These are phyloP conservation scores for Pichia sp. DNA, from an alignment of 1,139 yeast genomes.

Conservation along the genomic window DNA sequence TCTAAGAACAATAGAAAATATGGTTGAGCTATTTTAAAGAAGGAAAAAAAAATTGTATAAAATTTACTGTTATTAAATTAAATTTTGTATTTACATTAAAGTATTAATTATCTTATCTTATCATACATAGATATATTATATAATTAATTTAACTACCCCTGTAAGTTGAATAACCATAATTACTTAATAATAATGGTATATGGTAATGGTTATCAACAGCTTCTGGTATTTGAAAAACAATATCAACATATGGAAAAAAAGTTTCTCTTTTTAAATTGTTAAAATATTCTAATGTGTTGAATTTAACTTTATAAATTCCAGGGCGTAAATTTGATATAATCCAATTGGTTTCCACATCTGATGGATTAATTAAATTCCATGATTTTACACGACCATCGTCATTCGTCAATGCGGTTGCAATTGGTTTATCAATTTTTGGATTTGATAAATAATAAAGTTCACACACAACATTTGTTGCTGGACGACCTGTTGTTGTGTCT, in stretches of 20 bases:
- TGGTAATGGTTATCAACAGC: slow-evolving; percentile 84
- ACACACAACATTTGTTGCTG: slow-evolving; percentile 64
- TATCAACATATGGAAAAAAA: slow-evolving; percentile 83
- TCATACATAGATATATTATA: too few species aligned
- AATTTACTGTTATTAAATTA: too few species aligned
- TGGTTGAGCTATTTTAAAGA: too few species aligned
- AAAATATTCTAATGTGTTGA: slow-evolving; percentile 68
- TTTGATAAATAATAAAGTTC: slow-evolving; percentile 42
- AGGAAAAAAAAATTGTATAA: background rate
- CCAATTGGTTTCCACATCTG: slow-evolving; percentile 37
- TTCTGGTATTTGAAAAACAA: slow-evolving; percentile 63
- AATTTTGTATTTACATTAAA: too few species aligned
- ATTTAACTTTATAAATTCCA: slow-evolving; percentile 69
- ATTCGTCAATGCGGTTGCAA: slow-evolving; percentile 66
- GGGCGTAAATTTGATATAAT: slow-evolving; percentile 35
- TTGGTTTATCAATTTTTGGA: too few species aligned
- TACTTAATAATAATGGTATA: slow-evolving; percentile 74
- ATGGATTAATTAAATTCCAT: slow-evolving; percentile 39
- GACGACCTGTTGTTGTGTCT: slow-evolving; percentile 78
- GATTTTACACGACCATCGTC: slow-evolving; percentile 67
- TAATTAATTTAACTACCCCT: slow-evolving; percentile 50
- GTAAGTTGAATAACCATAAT: slow-evolving; percentile 82
- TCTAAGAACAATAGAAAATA: too few species aligned
- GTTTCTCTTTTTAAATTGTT: slow-evolving; percentile 33
- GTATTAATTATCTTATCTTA: too few species aligned